Conservation (phyloP, 306 rosid species). For the Gillenia trifoliata region DNA sequence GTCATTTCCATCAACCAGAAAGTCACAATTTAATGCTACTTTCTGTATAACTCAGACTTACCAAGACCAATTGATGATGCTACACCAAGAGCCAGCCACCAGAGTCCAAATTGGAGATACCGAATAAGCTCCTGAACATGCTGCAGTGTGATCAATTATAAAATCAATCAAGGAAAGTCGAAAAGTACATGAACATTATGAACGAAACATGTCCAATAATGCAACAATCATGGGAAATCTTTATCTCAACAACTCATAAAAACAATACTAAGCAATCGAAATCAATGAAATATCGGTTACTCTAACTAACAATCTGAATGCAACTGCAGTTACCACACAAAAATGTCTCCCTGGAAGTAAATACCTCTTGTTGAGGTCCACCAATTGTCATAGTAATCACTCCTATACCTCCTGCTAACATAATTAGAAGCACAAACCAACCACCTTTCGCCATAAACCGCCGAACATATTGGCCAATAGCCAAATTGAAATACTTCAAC, state of each 20-base stretch:
- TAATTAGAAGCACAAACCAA: slow-evolving; percentile 8
- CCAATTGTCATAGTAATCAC: neutral
- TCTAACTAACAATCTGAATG: neutral
- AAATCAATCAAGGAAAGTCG: neutral
- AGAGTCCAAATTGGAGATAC: slow-evolving; percentile 7
- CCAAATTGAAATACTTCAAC: slow-evolving; percentile 1
- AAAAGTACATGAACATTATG: neutral
- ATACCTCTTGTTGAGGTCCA: neutral
- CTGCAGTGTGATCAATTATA: neutral
- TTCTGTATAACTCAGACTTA: neutral
- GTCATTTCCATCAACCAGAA: neutral
- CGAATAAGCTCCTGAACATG: slow-evolving; percentile 4
- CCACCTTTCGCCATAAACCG: slow-evolving; percentile 1
- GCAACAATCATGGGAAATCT: neutral
- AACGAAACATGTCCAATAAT: neutral
- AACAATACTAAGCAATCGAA: neutral
- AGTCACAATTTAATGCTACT: neutral
- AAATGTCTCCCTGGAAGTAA: neutral
- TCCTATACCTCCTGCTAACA: slow-evolving; percentile 10
- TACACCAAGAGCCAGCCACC: slow-evolving; percentile 20
- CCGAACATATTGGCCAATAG: neutral
- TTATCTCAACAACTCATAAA: neutral
- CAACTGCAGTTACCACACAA: neutral
- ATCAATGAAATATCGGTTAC: neutral
- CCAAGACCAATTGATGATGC: slow-evolving; percentile 20